Conservation (phyloP, 139 green algal genomes). For the Picochlorum sp. region DNA sequence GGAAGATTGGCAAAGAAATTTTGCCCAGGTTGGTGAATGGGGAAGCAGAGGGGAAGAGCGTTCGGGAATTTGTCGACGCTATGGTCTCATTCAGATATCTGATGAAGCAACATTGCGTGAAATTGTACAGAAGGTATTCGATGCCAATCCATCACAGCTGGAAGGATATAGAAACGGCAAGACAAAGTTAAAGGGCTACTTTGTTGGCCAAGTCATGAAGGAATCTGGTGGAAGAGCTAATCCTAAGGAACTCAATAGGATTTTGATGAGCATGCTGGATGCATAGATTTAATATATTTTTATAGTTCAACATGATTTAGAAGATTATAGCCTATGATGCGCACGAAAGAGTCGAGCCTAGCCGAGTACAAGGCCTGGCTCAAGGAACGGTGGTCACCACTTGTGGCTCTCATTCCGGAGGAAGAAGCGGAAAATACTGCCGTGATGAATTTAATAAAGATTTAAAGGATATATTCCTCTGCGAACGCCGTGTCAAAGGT, state of each 20-base stretch:
- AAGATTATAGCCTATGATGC: too few species aligned
- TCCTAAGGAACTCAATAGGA: constrained; percentile 64
- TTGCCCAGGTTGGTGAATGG: constrained; percentile 72
- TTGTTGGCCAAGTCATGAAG: constrained; percentile 83
- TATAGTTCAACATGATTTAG: not conserved
- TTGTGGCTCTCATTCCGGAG: too few species aligned
- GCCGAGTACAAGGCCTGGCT: too few species aligned
- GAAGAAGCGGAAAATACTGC: too few species aligned
- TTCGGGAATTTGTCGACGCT: constrained; percentile 51
- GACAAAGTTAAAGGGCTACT: constrained; percentile 81
- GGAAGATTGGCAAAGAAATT: constrained; percentile 96
- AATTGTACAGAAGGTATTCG: constrained; percentile 75
- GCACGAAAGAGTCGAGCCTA: too few species aligned
- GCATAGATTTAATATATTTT: not conserved
- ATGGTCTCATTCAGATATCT: constrained; percentile 77
- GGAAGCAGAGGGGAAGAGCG: constrained; percentile 29
- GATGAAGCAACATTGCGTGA: constrained; percentile 60
- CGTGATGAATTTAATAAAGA: too few species aligned
- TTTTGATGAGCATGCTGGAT: constrained; percentile 55
- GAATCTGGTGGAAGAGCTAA: constrained; percentile 68
- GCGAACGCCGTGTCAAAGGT: too few species aligned
- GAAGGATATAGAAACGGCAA: constrained; percentile 71
- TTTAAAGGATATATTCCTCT: too few species aligned
- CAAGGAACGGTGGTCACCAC: too few species aligned
- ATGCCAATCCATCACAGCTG: constrained; percentile 74